Percentiles rank a stretch among this genome's conserved stretches.
These are phyloP conservation scores for Meredithiella fracta DNA, from an alignment of 2,329 filamentous ascomycete genomes.

Conservation along the genomic window DNA sequence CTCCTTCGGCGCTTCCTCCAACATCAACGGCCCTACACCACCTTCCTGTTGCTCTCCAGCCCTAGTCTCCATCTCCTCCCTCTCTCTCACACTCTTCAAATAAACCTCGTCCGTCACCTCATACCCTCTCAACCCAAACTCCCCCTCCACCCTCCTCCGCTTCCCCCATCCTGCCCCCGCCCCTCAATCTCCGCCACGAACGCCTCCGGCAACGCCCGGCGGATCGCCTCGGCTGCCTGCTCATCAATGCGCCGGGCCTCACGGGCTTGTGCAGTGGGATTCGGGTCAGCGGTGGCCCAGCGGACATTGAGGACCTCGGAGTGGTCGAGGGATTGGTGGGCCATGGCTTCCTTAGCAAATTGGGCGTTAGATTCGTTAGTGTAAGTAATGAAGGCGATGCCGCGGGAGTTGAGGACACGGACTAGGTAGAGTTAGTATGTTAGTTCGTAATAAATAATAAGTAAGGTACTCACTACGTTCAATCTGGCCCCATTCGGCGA, in stretches of 20 bases:
- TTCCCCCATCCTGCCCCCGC: conserved; percentile 70
- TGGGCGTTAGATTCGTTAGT: conserved; percentile 76
- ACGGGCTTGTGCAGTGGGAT: conserved; percentile 82
- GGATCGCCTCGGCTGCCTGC: conserved; percentile 86
- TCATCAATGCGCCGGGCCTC: conserved; percentile 83
- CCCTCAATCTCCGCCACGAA: conserved; percentile 93
- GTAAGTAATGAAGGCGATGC: conserved; percentile 92
- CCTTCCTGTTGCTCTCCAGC: conserved; percentile 32
- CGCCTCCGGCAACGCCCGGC: conserved; percentile 70
- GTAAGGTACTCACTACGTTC: conserved; percentile 44
- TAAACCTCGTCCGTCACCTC: conserved; percentile 89
- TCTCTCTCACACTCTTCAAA: conserved; percentile 55
- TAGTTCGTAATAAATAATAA: conserved; percentile 5
- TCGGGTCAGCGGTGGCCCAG: conserved; percentile 94
- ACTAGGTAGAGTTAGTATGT: conserved; percentile 21
- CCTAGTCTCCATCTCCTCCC: conserved; percentile 47
- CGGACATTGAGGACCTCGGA: conserved; percentile 86
- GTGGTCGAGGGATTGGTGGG: conserved; percentile 81
- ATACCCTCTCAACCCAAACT: conserved; percentile 78
- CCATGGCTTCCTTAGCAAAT: conserved; percentile 92
- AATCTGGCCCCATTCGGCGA: conserved; percentile 89
- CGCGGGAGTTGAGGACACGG: conserved; percentile 72
- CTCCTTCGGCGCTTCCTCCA: conserved; percentile 3
- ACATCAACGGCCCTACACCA: conserved; percentile 26
- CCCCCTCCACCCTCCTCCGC: conserved; percentile 73